Evolutionary conservation across 2,329 filamentous ascomycete species (phyloP), one percentile per base, ranked within the genome.

Genomic region (Alternaria gansuensis): DNA sequence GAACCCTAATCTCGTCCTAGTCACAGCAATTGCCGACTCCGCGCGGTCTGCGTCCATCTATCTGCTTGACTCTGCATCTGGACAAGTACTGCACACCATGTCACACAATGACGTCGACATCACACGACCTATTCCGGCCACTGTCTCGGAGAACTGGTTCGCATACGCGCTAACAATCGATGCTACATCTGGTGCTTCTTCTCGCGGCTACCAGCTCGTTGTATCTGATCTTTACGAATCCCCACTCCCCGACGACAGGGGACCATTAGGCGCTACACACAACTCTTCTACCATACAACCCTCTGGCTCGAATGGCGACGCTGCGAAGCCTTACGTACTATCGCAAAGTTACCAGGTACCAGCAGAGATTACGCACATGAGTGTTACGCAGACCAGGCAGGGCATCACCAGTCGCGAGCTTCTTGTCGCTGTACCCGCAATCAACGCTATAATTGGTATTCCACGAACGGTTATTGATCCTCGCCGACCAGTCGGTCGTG

Each of bases 111-210:
- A 89, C 4, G 88, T 97, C 33, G 93, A 98, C 72, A 82, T 86
- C 1, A 82, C 79, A 46, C 89, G 93, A 73, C 85, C 89, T 0
- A 90, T 97, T 60, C 83, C 90, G 23, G 92, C 93, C 40, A 86
- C 88, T 26, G 83, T 97, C 51, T 90, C 93, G 0, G 95, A 99
- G 82, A 98, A 99, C 79, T 98, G 94, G 93, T 93, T 96, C 72
- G 85, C 89, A 6, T 98, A 96, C 81, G 90, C 92, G 7, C 91
- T 93, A 77, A 81, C 83, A 1, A 69, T 78, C 7, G 85, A 88
- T 61, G 80, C 83, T 24, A 71, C 80, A 3, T 78, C 82, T n/a
- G 82, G 84, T 54, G 65, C 75, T 14, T 57, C 69, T 53, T 85
- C 93, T 59, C 92, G 92, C 77, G 93, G 93, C 36, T 91, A 96